Base-by-base conservation (phyloP, 345 rosid genomes). In the Eucalyptus sp. region DNA sequence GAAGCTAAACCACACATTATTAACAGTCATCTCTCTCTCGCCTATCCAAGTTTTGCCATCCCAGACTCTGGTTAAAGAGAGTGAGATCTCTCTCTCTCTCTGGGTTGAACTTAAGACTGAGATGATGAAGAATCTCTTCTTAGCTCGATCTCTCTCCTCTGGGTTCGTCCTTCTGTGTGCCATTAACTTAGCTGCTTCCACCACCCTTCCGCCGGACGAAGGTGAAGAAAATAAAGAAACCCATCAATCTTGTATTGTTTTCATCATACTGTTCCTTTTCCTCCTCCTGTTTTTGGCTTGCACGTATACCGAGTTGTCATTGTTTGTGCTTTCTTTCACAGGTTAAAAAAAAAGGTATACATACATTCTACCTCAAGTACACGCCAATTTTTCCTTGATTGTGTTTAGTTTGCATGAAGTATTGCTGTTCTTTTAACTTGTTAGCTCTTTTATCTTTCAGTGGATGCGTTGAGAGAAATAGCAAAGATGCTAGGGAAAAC, bases 341-440 rank as follows among this genome's bases (percentile, higher is more conserved):
- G 8, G 20, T 51, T 5, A 50, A 50, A 15, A 50, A 50, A 50
- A 15, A 51, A 3, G 8, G 4, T 51, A 3, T 51, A 51, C 54
- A 51, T 51, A 51, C 17, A 51, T 51, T 51, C 2, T 17, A 51
- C 8, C 56, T 51, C 22, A 51, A 51, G 54, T 51, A 3, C 56
- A 51, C 56, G 56, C 56, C 0, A 51, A 0, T 51, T 17, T 51
- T 0, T 0, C 22, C 9, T 51, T 22, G 56, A 0, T 51, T 51
- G 22, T 51, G 22, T 0, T 7, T 17, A 17, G 0, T 51, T 0
- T 17, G 56, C 56, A 51, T 17, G 1, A 51, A 0, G 7, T 51
- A 16, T 51, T 16, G 20, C 56, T 17, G 22, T 51, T 51, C 9
- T 0, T 51, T 51, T 51, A 0, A 51, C 56, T 13, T 60, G 56